These are phyloP conservation scores for Tetradesmus lagerheimii DNA, from an alignment of 139 green algal genomes.

Conservation along the genomic window DNA sequence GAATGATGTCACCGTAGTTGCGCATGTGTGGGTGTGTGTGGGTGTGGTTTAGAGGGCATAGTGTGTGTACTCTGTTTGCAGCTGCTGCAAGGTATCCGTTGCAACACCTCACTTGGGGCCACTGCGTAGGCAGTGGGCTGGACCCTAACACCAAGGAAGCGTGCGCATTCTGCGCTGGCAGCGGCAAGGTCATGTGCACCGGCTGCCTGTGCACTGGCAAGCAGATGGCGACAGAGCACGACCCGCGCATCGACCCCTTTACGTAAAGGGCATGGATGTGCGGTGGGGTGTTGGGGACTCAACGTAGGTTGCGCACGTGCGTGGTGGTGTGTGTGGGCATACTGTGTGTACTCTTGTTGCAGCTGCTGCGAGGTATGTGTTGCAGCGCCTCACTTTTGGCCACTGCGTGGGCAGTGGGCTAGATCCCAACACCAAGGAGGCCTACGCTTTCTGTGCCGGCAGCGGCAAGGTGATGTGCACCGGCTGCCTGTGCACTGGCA, in stretches of 20 bases:
- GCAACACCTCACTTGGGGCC: slow-evolving; percentile 91
- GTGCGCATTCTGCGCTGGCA: slow-evolving; percentile 84
- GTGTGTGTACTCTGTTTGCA: too few species aligned
- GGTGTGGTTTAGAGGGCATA: neutral
- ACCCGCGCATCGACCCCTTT: slow-evolving; percentile 94
- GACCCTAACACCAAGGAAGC: slow-evolving; percentile 34
- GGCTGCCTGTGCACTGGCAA: slow-evolving; percentile 97
- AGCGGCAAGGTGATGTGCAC: slow-evolving; percentile 99
- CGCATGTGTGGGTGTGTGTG: neutral
- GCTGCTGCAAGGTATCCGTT: too few species aligned
- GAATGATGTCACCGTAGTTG: too few species aligned
- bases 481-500: slow-evolving; percentile 95
- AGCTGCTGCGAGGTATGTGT: too few species aligned
- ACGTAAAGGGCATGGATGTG: too few species aligned
- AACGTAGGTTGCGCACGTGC: neutral
- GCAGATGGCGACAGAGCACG: slow-evolving; percentile 94
- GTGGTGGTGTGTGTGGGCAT: neutral
- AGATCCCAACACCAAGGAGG: slow-evolving; percentile 33
- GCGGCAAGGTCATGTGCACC: slow-evolving; percentile 98
- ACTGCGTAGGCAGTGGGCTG: slow-evolving; percentile 81
- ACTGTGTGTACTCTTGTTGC: too few species aligned
- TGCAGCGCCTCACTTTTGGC: slow-evolving; percentile 90
- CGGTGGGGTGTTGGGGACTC: neutral
- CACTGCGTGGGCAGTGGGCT: slow-evolving; percentile 82
- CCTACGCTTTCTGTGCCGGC: slow-evolving; percentile 80